phyloP scores from a whole-genome alignment of 768 basidiomycete species.

The Mycena epipterygia region DNA sequence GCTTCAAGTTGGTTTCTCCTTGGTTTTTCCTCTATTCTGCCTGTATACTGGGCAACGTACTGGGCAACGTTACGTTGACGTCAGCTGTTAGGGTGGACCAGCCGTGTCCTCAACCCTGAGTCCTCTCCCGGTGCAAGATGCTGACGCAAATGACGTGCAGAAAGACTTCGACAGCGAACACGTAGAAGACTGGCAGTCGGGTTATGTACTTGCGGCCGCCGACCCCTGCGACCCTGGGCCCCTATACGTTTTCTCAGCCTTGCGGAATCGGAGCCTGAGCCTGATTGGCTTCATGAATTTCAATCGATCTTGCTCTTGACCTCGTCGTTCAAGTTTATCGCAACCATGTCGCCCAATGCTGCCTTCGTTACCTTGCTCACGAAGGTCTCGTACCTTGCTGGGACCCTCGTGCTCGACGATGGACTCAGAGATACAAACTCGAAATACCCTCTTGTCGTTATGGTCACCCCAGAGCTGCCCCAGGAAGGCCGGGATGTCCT shows the following conservation, averaged over 20 bases:
- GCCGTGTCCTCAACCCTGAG: too few species aligned
- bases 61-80: too few species aligned
- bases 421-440: slow-evolving; percentile 68
- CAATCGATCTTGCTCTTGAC: neutral
- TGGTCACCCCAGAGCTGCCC: slow-evolving; percentile 75
- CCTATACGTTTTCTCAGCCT: too few species aligned
- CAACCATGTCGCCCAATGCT: slow-evolving; percentile 54
- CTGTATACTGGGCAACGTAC: too few species aligned
- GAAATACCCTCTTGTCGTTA: slow-evolving; percentile 83
- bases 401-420: slow-evolving; percentile 71
- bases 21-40: neutral
- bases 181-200: too few species aligned
- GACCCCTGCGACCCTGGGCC: too few species aligned
- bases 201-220: too few species aligned
- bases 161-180: too few species aligned
- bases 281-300: neutral
- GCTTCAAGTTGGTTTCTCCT: neutral
- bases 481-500: slow-evolving; percentile 67
- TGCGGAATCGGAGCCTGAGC: neutral
- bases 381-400: slow-evolving; percentile 74
- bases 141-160: neutral
- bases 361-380: slow-evolving; percentile 89
- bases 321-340: neutral
- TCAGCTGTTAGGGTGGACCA: too few species aligned
- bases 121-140: neutral